phyloP scores from a whole-genome alignment of 2,329 filamentous ascomycete species.

The Aspergillus ustus region DNA sequence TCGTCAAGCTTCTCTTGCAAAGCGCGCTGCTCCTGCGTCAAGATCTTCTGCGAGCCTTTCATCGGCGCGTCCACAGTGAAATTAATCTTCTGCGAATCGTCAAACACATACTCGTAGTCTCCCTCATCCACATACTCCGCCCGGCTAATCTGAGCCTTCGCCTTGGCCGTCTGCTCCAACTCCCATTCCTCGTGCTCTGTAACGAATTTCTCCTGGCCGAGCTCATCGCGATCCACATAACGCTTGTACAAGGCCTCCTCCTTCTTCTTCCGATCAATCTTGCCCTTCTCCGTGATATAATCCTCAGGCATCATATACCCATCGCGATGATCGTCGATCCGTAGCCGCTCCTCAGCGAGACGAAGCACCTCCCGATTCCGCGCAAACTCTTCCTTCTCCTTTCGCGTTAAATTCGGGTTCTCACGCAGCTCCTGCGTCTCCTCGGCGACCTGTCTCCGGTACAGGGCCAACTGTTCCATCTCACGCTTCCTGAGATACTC shows the following conservation, averaged over 20 bases:
- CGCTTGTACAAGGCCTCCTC: slow-evolving; percentile 87
- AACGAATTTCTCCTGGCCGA: slow-evolving; percentile 84
- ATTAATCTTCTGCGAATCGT: slow-evolving; percentile 84
- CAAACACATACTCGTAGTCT: slow-evolving; percentile 91
- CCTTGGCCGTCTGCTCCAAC: slow-evolving; percentile 82
- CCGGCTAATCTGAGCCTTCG: slow-evolving; percentile 80
- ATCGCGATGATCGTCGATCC: slow-evolving; percentile 89
- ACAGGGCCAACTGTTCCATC: slow-evolving; percentile 78
- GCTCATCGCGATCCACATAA: slow-evolving; percentile 85
- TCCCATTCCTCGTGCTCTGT: slow-evolving; percentile 98
- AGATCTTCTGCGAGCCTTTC: slow-evolving; percentile 70
- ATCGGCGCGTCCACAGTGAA: slow-evolving; percentile 77
- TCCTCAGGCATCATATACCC: slow-evolving; percentile 94
- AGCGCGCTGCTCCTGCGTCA: slow-evolving; percentile 78
- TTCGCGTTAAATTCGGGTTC: slow-evolving; percentile 73
- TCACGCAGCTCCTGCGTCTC: slow-evolving; percentile 81
- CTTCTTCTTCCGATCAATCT: slow-evolving; percentile 84
- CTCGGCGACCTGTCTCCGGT: slow-evolving; percentile 87
- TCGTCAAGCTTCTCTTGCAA: slow-evolving; percentile 82
- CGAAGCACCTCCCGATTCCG: slow-evolving; percentile 82
- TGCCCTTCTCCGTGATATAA: slow-evolving; percentile 91
- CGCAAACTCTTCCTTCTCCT: slow-evolving; percentile 85
- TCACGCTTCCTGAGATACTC: slow-evolving; percentile 94
- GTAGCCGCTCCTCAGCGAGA: slow-evolving; percentile 80
- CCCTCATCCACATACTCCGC: slow-evolving; percentile 76